A percentile compares a stretch with the other conserved stretches of the same genome.
These are phyloP conservation scores for Ananas comosus DNA, from an alignment of 176 grass and related monocot species.

Conservation along the genomic window DNA sequence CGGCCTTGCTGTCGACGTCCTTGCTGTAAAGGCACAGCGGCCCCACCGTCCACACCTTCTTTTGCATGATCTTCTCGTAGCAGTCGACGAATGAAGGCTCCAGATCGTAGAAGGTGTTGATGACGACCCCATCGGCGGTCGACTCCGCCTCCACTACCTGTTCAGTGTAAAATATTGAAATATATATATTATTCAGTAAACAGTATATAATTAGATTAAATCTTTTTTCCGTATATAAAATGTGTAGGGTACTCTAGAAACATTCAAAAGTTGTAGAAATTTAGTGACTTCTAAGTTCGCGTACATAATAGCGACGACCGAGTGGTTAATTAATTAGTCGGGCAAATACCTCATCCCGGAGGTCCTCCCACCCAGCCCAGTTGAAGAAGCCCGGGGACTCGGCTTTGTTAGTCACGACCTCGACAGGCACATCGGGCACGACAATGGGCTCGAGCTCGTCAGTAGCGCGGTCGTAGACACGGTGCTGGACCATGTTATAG, in stretches of 20 bases:
- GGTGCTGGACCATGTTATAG: slow-evolving; percentile 27
- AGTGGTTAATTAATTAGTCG: no score
- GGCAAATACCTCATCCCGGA: background rate
- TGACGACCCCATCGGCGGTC: slow-evolving; percentile 47
- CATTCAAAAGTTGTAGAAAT: no score
- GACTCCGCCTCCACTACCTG: slow-evolving; percentile 24
- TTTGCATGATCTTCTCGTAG: slow-evolving; percentile 26
- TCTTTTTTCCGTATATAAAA: no score
- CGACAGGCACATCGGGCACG: slow-evolving; percentile 29
- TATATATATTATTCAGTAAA: no score
- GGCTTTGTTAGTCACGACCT: slow-evolving; percentile 25
- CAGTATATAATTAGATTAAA: no score
- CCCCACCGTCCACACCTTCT: slow-evolving; percentile 42
- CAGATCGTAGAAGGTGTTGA: slow-evolving; percentile 55
- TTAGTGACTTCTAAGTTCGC: no score
- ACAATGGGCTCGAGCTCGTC: slow-evolving; percentile 26
- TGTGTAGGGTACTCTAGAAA: no score
- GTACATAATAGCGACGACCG: no score
- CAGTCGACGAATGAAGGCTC: slow-evolving; percentile 19
- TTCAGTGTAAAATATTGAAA: background rate
- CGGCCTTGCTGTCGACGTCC: background rate
- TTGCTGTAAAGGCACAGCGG: slow-evolving; percentile 44
- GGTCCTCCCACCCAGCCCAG: background rate
- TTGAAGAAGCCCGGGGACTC: slow-evolving; percentile 26
- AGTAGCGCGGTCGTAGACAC: slow-evolving; percentile 20